Conservation (phyloP, 2,329 filamentous ascomycete species). For the Monascus ruber region DNA sequence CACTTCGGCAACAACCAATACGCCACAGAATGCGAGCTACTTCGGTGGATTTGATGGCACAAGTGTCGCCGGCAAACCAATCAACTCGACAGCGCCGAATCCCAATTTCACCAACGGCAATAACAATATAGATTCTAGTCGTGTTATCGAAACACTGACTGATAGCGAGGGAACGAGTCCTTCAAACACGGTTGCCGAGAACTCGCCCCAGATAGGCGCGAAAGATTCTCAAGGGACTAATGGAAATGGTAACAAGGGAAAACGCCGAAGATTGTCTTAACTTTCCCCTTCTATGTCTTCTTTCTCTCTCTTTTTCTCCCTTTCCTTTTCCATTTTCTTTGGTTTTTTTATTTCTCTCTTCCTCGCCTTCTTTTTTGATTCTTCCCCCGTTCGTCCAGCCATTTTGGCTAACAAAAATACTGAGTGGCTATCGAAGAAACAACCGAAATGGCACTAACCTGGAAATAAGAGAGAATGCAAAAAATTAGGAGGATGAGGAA, state of each 20-base stretch:
- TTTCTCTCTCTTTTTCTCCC: background rate
- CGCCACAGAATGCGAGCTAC: slow-evolving; percentile 15
- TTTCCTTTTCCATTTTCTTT: background rate
- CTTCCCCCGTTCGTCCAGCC: too few relatives aligned
- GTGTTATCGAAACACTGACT: background rate
- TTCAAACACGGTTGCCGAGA: background rate
- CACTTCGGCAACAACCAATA: slow-evolving; percentile 5
- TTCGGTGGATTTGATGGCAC: slow-evolving; percentile 23
- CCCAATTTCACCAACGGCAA: slow-evolving; percentile 5
- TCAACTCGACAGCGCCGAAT: slow-evolving; percentile 2
- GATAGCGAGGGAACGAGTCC: background rate
- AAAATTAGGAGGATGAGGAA: too few relatives aligned
- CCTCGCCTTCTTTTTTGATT: too few relatives aligned
- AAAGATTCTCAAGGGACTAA: background rate
- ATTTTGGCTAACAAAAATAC: too few relatives aligned
- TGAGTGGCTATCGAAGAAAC: too few relatives aligned
- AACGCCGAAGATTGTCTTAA: background rate
- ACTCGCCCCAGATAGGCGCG: background rate
- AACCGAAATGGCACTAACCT: too few relatives aligned
- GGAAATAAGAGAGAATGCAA: too few relatives aligned
- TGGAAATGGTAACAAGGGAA: background rate
- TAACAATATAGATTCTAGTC: slow-evolving; percentile 1
- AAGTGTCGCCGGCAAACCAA: slow-evolving; percentile 12
- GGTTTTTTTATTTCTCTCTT: too few relatives aligned
- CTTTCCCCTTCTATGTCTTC: background rate